Base-by-base conservation (phyloP, 2,329 filamentous ascomycete species). In the Hypoxylon sp. region DNA sequence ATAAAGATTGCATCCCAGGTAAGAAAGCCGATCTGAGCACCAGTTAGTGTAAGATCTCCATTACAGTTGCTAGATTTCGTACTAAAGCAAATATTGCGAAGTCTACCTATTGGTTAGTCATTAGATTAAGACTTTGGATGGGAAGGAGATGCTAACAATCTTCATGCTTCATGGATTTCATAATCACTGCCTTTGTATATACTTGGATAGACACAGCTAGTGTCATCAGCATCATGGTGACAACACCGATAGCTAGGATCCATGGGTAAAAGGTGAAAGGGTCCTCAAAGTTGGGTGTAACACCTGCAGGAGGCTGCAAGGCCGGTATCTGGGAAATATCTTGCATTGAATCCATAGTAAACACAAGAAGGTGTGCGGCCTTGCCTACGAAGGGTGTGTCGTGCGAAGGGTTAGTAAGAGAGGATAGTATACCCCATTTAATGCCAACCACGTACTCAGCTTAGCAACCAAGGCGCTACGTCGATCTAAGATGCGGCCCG, bases 191-290 rank as follows among this genome's bases (percentile, higher is more conserved):
- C 19, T 61, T 53, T 0, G 58, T 61, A 17, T 61, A 61, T 53
- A 61, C 53, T 5, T 29, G 37, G 6, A 61, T 53, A 5, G 19
- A n/a, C 19, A 61, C 48, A 6, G 58, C 58, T 2, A 52, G 26
- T 9, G 58, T 61, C 58, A 61, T 61, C 37, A 61, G 29, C 17
- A 53, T 39, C 24, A 61, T 61, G 10, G 24, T 53, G 9, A 47
- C 47, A 14, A 61, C 11, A 5, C 58, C 58, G 11, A 61, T 53
- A 17, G 48, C 48, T 13, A 61, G 58, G 31, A 61, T 53, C 58
- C 58, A 61, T 5, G 58, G 58, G 48, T 61, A 61, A n/a, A 61
- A 53, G 8, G 48, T 46, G 11, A 53, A 61, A 5, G 58, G 58
- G 29, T 61, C 37, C 10, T 46, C 39, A 14, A 53, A 61, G 50